Conservation (phyloP, 2,329 filamentous ascomycete genomes). For the Aureobasidium sp. region DNA sequence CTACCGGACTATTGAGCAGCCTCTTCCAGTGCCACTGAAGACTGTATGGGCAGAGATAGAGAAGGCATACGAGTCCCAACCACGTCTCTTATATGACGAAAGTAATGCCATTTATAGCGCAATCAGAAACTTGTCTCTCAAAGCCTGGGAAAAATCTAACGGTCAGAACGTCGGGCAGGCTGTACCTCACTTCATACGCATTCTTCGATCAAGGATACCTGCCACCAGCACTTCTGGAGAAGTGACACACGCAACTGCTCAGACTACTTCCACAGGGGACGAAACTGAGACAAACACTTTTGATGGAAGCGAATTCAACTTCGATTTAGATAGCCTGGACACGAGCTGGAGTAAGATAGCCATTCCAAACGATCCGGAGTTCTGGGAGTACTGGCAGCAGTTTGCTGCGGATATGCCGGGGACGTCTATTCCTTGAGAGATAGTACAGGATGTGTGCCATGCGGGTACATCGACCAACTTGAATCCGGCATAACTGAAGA, state of each 20-base stretch:
- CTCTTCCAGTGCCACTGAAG: conserved; percentile 21
- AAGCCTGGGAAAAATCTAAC: conserved; percentile 32
- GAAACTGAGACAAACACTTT: conserved; percentile 14
- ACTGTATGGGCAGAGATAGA: conserved; percentile 42
- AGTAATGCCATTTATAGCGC: conserved; percentile 37
- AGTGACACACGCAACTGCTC: neutral
- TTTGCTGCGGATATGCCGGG: neutral
- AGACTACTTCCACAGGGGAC: neutral
- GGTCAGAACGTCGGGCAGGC: neutral
- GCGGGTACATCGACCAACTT: too few relatives aligned
- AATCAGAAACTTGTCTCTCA: conserved; percentile 37
- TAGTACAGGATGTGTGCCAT: too few relatives aligned
- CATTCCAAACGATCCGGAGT: conserved; percentile 2
- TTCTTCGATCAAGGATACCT: neutral
- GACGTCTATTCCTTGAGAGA: neutral
- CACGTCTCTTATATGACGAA: conserved; percentile 30
- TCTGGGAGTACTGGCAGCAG: conserved; percentile 13
- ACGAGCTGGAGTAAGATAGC: neutral
- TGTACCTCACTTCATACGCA: neutral
- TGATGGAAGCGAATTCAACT: neutral
- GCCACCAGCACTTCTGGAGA: neutral
- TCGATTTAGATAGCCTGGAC: neutral
- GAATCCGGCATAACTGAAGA: too few relatives aligned
- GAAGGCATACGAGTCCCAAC: conserved; percentile 37
- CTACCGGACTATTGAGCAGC: conserved; percentile 17